Conservation (phyloP, 257 asterid genomes). For the Nicotiana noctiflora region DNA sequence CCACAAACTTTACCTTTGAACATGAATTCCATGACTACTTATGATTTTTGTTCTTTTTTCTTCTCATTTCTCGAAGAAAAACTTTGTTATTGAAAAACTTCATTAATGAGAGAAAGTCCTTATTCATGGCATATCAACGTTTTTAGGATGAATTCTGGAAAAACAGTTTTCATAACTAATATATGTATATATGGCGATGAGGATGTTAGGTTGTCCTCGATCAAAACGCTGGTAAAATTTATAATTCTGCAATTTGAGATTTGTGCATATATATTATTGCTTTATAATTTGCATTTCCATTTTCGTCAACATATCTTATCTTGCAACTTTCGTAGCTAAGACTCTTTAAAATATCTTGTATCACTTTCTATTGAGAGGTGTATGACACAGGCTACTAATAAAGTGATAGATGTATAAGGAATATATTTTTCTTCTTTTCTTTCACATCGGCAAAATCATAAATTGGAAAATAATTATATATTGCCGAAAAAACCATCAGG, state of each 20-base stretch:
- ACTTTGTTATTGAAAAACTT: too few relatives aligned
- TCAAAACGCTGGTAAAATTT: too few relatives aligned
- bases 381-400: background rate
- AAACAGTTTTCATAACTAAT: background rate
- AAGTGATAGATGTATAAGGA: background rate
- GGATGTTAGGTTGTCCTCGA: background rate
- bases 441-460: too few relatives aligned
- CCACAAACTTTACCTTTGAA: background rate
- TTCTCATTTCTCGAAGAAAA: background rate
- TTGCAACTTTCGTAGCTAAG: background rate
- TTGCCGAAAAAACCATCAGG: background rate
- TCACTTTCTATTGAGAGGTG: too few relatives aligned
- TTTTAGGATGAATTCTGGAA: background rate
- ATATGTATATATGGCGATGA: background rate
- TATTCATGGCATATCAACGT: background rate
- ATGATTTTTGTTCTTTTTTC: too few relatives aligned
- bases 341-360: too few relatives aligned
- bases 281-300: too few relatives aligned
- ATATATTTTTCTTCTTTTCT: too few relatives aligned
- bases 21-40: background rate
- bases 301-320: background rate
- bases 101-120: background rate
- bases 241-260: too few relatives aligned
- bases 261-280: too few relatives aligned
- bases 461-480: too few relatives aligned